Base-by-base conservation (phyloP, 179 eudicot species). In the Beta macrorhiza region DNA sequence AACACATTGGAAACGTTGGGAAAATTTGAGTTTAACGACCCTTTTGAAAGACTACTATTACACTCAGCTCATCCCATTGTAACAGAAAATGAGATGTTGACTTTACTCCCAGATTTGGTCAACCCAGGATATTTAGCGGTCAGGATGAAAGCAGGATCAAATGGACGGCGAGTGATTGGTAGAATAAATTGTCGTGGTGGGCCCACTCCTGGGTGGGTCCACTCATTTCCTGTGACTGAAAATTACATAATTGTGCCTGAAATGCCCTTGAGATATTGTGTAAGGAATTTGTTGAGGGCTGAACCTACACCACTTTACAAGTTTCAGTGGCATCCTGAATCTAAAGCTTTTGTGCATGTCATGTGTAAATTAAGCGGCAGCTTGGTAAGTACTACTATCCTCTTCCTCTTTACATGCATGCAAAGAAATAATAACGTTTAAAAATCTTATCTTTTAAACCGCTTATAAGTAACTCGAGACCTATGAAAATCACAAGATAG, bases 31-130 rank as follows among this genome's bases (percentile, higher is more conserved):
- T 95, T 89, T 56, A 83, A 84, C 44, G 99, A 95, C 86, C 84
- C 84, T 1, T 84, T 91, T 71, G 91, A 91, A 8, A 89, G 96
- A 19, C 51, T 93, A 45, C 77, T 96, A 16, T 63, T 88, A 19
- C 99, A 96, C 80, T 91, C 98, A 15, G 99, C 98, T 52, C 99
- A 93, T 76, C 98, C 99, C 0, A 90, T 94, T 45, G 98, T 94
- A 61, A 94, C 96, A 0, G 85, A 92, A 19, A 79, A 80, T 0
- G 98, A 96, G 82, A 88, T 91, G 79, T 64, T 89, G 65, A 96
- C 93, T 16, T 74, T 96, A 64, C 74, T 96, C 68, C 99, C 97
- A 25, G 99, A 96, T 86, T 83, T 96, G 84, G 82, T 93, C 1
- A 86, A 87, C 67, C 96, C 97, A 1, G 99, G 99, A 22, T 96